Evolutionary conservation across 768 basidiomycete species (phyloP), one percentile per base, ranked within the genome.

Genomic region (Cystobasidium onofrii): DNA sequence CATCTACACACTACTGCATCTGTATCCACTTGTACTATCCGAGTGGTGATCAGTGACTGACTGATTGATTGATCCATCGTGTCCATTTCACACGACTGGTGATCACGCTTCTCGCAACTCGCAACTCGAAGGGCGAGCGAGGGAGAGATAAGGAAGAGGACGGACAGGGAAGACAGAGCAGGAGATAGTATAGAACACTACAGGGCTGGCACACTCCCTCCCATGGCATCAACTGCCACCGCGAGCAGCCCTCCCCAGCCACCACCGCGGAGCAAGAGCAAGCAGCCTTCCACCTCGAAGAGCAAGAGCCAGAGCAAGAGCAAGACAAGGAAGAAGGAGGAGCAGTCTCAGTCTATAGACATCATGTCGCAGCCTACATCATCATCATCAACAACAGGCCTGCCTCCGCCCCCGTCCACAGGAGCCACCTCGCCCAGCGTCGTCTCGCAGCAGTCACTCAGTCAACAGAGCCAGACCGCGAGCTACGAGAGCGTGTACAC

Each of bases 401-500:
- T n/a, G 3, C 46, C 46, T 3, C n/a, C 46, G 9, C 15, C 46
- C 15, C 46, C 46, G 3, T 50, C 46, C 46, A 50, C 46, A 20
- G 43, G 63, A 27, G 63, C 34, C 36, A 27, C 63, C 3, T 31
- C 33, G 23, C 63, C 34, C 31, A 27, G 23, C n/a, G 39, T 64
- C 31, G 15, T 64, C 33, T 39, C 63, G 10, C 31, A 34, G 36
- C 63, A 39, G 3, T 64, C 63, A 13, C 18, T 36, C 23, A 44
- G 36, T 44, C 36, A 39, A 44, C 63, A 64, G 63, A 64, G 63
- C 63, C 63, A 64, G 63, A 60, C 57, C 2, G 64, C 73, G 50
- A 66, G 64, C 64, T 76, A 76, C 66, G 79, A 78, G 72, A 72
- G 69, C 44, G 77, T 77, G 62, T 76, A 71, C 65, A 79, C 79